Percentiles rank a stretch among this genome's conserved stretches.
Conservation (phyloP, 306 rosid species). For the Mimosa pudica region DNA sequence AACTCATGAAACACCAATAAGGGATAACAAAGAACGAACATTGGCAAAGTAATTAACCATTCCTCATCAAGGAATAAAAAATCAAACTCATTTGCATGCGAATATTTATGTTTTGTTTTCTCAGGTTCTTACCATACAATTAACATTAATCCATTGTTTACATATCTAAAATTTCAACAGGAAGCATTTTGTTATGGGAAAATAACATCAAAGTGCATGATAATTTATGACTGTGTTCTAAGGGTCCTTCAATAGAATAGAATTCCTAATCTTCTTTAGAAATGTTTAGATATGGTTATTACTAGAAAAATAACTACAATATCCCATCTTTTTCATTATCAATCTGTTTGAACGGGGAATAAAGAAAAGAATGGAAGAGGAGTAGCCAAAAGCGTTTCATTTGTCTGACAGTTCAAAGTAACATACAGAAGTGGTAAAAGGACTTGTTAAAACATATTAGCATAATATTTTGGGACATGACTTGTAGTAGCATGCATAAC, state of each 20-base stretch:
- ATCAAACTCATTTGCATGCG: too few species aligned
- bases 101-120: too few species aligned
- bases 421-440: too few species aligned
- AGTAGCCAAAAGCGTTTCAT: neutral
- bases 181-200: neutral
- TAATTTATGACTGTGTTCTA: neutral
- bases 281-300: neutral
- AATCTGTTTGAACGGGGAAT: neutral
- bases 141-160: conserved; percentile 1
- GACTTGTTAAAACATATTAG: neutral
- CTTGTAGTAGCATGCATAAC: too few species aligned
- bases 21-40: too few species aligned
- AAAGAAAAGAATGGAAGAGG: neutral
- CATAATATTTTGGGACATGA: too few species aligned
- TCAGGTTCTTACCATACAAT: neutral
- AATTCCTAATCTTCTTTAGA: neutral
- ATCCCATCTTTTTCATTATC: neutral
- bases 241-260: neutral
- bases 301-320: neutral
- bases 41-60: too few species aligned
- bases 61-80: too few species aligned
- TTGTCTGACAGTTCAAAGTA: neutral
- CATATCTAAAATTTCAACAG: neutral
- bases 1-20: too few species aligned
- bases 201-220: neutral